Evolutionary conservation across 371 early-diverging fungal species (phyloP).

Genomic region (Sporodiniella umbellata): DNA sequence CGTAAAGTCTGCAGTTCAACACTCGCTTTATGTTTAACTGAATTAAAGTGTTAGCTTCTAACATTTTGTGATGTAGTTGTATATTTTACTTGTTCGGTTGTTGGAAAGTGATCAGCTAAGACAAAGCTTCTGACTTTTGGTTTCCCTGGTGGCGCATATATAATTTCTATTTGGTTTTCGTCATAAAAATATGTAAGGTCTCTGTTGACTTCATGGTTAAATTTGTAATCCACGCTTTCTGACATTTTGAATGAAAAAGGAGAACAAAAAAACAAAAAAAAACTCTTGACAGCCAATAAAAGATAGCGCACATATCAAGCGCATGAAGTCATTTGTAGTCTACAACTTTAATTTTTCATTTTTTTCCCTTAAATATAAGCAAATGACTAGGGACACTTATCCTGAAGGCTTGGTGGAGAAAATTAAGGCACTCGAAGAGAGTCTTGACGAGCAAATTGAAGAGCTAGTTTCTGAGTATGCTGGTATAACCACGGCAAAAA

Average conservation of each 20-base stretch:
- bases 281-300: neutral
- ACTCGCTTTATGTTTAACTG: conserved; percentile 1
- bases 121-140: neutral
- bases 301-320: neutral
- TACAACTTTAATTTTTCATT: neutral
- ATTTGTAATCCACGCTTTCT: neutral
- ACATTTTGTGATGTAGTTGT: too few relatives aligned
- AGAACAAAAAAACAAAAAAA: neutral
- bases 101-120: too few relatives aligned
- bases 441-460: neutral
- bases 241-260: neutral
- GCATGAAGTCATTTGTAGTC: neutral
- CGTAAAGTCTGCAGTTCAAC: neutral
- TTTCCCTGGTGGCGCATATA: neutral
- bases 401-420: neutral
- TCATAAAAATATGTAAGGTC: neutral
- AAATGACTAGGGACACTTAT: neutral
- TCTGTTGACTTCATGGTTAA: conserved; percentile 1
- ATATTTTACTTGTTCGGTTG: too few relatives aligned
- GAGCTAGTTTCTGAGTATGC: neutral
- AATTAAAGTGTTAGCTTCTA: too few relatives aligned
- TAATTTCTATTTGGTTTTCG: neutral
- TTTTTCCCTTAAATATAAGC: neutral
- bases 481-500: neutral
- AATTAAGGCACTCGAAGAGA: neutral